Percentiles rank a stretch among this genome's conserved stretches.
Conservation (phyloP, 1,284 basidiomycete species). For the Austroboletus rostrupii region DNA sequence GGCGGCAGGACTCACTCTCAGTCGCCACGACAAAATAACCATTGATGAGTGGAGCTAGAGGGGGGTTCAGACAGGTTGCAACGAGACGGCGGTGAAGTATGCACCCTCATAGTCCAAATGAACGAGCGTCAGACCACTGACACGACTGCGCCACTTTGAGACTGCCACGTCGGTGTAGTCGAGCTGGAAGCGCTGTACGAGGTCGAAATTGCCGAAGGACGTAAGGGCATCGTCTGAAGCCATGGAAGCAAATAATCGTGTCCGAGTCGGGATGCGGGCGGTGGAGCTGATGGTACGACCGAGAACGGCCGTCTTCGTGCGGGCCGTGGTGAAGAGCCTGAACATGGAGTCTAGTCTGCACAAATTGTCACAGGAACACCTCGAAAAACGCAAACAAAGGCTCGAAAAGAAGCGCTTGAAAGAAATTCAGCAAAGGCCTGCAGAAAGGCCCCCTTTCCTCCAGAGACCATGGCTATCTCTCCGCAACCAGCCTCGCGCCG, state of each 20-base stretch:
- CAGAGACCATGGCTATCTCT: conserved; percentile 53
- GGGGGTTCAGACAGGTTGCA: conserved; percentile 9
- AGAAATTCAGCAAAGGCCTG: neutral
- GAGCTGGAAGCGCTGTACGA: conserved; percentile 67
- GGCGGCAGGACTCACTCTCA: conserved; percentile 62
- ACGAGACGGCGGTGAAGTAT: neutral
- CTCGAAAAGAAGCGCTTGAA: conserved; percentile 41
- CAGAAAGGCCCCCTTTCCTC: conserved; percentile 31
- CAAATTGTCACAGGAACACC: conserved; percentile 52
- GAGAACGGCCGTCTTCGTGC: conserved; percentile 23
- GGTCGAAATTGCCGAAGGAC: conserved; percentile 73
- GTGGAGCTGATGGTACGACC: conserved; percentile 19
- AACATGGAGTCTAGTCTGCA: no score
- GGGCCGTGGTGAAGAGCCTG: conserved; percentile 32
- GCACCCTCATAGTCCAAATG: conserved; percentile 82
- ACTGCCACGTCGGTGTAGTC: conserved; percentile 74
- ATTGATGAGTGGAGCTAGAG: conserved; percentile 80
- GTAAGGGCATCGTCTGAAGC: conserved; percentile 9
- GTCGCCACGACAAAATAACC: conserved; percentile 92
- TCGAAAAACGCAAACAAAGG: conserved; percentile 39
- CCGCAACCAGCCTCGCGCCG: conserved; percentile 12
- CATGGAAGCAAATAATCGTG: conserved; percentile 29
- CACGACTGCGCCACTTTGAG: conserved; percentile 81
- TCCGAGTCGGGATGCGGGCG: conserved; percentile 2
- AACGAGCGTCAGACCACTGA: conserved; percentile 74